These are phyloP conservation scores for Pterulicium gracile DNA, from an alignment of 1,284 basidiomycete species.

Conservation along the genomic window DNA sequence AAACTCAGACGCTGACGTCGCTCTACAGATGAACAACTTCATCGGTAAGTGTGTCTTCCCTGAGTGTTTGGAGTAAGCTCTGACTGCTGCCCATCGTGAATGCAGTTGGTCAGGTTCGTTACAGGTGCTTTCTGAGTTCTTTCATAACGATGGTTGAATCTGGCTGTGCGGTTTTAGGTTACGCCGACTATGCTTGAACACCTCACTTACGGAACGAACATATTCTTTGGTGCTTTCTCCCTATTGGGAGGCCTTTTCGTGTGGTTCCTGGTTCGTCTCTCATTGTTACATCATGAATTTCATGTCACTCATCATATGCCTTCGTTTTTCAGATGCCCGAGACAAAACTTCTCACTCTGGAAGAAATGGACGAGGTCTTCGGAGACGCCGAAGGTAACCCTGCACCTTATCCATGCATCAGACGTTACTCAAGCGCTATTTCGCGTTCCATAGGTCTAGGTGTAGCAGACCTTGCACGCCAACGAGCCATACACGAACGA, in stretches of 20 bases:
- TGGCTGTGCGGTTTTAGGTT: slow-evolving; percentile 29
- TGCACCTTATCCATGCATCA: not conserved
- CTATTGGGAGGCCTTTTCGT: slow-evolving; percentile 55
- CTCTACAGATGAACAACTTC: slow-evolving; percentile 63
- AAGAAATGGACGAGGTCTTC: slow-evolving; percentile 66
- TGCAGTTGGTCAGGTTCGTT: not conserved
- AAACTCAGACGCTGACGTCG: not conserved
- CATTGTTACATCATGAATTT: not conserved
- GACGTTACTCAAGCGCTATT: not conserved
- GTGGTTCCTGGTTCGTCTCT: slow-evolving; percentile 47
- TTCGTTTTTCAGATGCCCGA: slow-evolving; percentile 39
- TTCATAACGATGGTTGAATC: not conserved
- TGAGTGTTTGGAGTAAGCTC: not conserved
- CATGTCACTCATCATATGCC: slow-evolving; percentile 2
- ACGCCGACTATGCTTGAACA: slow-evolving; percentile 54
- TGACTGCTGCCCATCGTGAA: not conserved
- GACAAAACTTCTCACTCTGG: slow-evolving; percentile 55
- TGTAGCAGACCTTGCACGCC: slow-evolving; percentile 40
- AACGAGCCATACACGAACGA: slow-evolving; percentile 43
- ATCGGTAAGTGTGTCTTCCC: slow-evolving; percentile 33
- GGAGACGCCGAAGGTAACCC: slow-evolving; percentile 25
- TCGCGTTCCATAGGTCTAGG: slow-evolving; percentile 31
- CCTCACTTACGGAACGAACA: slow-evolving; percentile 52
- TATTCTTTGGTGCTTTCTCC: slow-evolving; percentile 59
- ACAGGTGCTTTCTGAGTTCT: not conserved